Evolutionary conservation across 1,284 basidiomycete species (phyloP), one percentile per base, ranked within the genome.

Genomic region (Ustilago sp.): DNA sequence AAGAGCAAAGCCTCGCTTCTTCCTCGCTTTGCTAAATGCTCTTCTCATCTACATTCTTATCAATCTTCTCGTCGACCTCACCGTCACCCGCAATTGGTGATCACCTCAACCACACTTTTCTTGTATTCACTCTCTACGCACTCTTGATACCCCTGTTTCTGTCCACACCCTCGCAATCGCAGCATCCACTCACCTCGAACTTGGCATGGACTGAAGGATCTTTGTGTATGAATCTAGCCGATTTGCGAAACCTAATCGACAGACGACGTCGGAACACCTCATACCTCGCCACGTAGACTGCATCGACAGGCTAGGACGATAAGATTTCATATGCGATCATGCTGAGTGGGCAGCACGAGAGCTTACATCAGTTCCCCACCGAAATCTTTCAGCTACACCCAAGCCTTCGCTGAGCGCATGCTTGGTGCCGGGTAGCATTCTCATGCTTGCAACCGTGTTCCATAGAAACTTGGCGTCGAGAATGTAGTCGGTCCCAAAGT

Each of bases 1-100:
- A 23, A 55, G 64, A 51, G 76, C 76, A 11, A n/a, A 32, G 4
- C 60, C 58, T 3, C 61, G 76, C 31, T 78, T 78, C 62, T 68
- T 61, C 19, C 51, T 68, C 11, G 71, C 76, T 13, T 52, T 78
- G 23, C 32, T 78, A 0, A 63, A 74, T 15, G 71, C 60, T 8
- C 31, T 74, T 23, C 52, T 74, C 56, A 74, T 78, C 68, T 78
- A 74, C 63, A 41, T 78, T 23, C 56, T 74, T 32, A 64, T 74
- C 65, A 68, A 70, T 38, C 32, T 78, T 15, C 55, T 74, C 23
- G 55, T 72, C 52, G 68, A 68, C 28, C 39, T 68, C 38, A 69
- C 68, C 23, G 60, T 66, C 45, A 68, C 63, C 7, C 63, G 68
- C 63, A 72, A 62, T 12, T 72, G 69, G 69, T 73, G 53, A 67